Evolutionary conservation across 768 basidiomycete genomes (phyloP).

Genomic region (Paxillus involutus): DNA sequence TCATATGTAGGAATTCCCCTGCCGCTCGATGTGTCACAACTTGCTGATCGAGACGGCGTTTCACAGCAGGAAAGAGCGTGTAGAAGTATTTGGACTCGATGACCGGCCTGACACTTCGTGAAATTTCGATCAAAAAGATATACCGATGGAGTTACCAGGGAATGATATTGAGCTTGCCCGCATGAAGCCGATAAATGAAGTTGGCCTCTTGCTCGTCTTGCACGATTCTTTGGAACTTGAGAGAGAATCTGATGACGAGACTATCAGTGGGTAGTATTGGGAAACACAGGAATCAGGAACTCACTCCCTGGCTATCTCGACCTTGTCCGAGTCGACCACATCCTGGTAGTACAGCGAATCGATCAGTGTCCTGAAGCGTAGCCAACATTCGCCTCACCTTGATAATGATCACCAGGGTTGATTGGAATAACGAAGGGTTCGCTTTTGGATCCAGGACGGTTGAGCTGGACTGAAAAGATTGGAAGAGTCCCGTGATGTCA

Average conservation of each 20-base stretch:
- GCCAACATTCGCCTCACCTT: too few species aligned
- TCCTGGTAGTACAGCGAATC: conserved; percentile 40
- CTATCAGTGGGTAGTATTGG: neutral
- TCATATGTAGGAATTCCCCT: conserved; percentile 52
- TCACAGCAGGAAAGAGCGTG: conserved; percentile 47
- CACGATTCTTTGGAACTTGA: conserved; percentile 63
- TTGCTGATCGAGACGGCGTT: conserved; percentile 48
- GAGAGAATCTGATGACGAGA: conserved; percentile 41
- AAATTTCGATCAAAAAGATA: neutral
- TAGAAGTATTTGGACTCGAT: conserved; percentile 66
- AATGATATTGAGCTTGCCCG: conserved; percentile 53
- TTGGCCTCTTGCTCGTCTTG: conserved; percentile 60
- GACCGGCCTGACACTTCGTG: conserved; percentile 40
- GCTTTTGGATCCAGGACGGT: too few species aligned
- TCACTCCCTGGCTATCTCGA: conserved; percentile 58
- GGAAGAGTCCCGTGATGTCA: conserved; percentile 60
- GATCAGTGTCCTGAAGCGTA: neutral
- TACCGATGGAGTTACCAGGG: conserved; percentile 45
- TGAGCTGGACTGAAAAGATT: too few species aligned
- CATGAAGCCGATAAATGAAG: conserved; percentile 60
- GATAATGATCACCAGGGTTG: too few species aligned
- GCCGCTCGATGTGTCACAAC: conserved; percentile 47
- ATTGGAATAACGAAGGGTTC: too few species aligned
- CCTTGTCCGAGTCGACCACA: conserved; percentile 60
- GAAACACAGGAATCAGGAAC: conserved; percentile 11